Conservation (phyloP, 306 rosid genomes). For the Quillaja saponaria region DNA sequence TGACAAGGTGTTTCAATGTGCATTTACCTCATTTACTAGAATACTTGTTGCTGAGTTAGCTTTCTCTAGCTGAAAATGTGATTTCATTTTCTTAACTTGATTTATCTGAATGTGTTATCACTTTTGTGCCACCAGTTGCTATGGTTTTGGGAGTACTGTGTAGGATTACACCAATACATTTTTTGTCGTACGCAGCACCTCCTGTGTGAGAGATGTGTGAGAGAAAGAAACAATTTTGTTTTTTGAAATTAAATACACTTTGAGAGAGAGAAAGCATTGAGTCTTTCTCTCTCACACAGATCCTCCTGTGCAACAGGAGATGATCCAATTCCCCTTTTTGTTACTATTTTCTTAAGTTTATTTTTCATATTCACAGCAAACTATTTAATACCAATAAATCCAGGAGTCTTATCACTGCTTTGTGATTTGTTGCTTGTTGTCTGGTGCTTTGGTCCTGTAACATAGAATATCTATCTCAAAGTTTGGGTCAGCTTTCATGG, state of each 20-base stretch:
- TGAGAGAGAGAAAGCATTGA: too few relatives aligned
- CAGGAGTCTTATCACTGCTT: conserved; percentile 43
- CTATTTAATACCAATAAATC: conserved; percentile 60
- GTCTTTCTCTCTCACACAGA: conserved; percentile 25
- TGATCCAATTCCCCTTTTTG: background rate
- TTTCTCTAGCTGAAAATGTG: conserved; percentile 50
- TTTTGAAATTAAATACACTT: too few relatives aligned
- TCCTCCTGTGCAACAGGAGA: too few relatives aligned
- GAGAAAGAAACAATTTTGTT: too few relatives aligned
- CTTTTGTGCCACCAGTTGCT: conserved; percentile 47
- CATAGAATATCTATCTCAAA: conserved; percentile 21
- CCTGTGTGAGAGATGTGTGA: too few relatives aligned
- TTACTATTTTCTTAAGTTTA: background rate
- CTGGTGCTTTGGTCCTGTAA: conserved; percentile 18
- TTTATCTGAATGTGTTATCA: conserved; percentile 46
- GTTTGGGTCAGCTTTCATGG: conserved; percentile 13
- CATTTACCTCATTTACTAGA: conserved; percentile 47
- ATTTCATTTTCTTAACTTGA: conserved; percentile 54
- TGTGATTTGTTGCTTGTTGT: conserved; percentile 30
- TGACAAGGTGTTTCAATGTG: conserved; percentile 56
- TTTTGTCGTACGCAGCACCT: background rate
- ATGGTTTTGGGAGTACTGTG: conserved; percentile 46
- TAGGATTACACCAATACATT: conserved; percentile 45
- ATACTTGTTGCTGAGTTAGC: conserved; percentile 52
- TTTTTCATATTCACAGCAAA: conserved; percentile 28